Percentiles rank a stretch among this genome's conserved stretches.
Evolutionary conservation across 192 early-diverging fungal genomes (phyloP).

Genomic region (Coemansia sp.): DNA sequence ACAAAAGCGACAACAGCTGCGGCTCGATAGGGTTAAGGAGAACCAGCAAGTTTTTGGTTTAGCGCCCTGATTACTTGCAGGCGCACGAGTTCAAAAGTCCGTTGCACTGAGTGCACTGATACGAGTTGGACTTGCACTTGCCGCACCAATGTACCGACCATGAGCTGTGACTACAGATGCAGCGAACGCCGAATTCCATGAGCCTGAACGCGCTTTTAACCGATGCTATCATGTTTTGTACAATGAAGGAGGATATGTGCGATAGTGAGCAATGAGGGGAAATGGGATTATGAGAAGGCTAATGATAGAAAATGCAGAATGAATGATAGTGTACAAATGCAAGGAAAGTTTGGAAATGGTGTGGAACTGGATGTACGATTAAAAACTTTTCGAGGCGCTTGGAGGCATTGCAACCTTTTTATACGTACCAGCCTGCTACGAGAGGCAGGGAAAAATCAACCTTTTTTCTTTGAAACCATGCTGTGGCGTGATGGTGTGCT

Average conservation of each 20-base stretch:
- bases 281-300: background rate
- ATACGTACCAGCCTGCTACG: background rate
- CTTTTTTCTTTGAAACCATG: background rate
- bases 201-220: conserved; percentile 18
- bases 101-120: conserved; percentile 48
- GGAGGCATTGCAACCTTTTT: conserved; percentile 1
- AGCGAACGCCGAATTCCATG: conserved; percentile 47
- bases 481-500: background rate
- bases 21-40: background rate
- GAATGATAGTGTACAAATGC: conserved; percentile 9
- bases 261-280: background rate
- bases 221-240: conserved; percentile 27
- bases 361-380: conserved; percentile 1
- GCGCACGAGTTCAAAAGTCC: conserved; percentile 29
- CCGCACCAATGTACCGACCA: conserved; percentile 52
- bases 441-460: background rate
- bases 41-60: background rate
- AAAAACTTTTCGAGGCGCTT: background rate
- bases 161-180: conserved; percentile 38
- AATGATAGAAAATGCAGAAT: conserved; percentile 7
- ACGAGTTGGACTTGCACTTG: conserved; percentile 38
- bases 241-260: background rate
- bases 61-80: conserved; percentile 18
- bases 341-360: background rate
- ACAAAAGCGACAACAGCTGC: background rate